Evolutionary conservation across 2,329 filamentous ascomycete genomes (phyloP).

Genomic region (Fusarium sp.): DNA sequence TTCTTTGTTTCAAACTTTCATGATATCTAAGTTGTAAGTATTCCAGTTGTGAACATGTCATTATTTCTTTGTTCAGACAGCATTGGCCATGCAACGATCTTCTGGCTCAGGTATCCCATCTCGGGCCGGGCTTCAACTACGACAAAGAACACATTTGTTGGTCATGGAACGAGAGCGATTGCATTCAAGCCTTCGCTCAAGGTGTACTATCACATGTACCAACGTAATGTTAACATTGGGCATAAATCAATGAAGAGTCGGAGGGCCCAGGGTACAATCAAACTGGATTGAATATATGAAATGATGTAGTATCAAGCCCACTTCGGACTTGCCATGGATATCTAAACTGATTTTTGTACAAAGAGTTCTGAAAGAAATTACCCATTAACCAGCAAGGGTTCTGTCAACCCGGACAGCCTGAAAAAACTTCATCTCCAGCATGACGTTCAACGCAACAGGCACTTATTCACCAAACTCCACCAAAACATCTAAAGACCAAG

Average conservation of each 20-base stretch:
- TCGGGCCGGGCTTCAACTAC: no score
- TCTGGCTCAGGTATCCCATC: no score
- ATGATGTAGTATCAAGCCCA: neutral
- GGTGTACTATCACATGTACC: neutral
- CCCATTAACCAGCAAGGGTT: neutral
- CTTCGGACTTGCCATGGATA: neutral
- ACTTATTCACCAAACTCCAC: neutral
- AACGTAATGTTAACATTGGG: neutral
- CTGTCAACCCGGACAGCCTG: neutral
- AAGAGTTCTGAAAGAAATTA: neutral
- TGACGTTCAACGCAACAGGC: neutral
- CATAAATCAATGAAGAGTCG: neutral
- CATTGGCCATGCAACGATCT: no score
- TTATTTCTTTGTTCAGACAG: neutral
- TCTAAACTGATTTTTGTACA: neutral
- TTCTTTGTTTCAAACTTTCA: neutral
- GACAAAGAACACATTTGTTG: no score
- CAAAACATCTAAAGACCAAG: neutral
- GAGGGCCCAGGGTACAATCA: neutral
- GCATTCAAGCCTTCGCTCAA: neutral
- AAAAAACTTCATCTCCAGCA: neutral
- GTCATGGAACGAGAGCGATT: neutral
- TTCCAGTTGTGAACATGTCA: neutral
- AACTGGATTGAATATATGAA: neutral
- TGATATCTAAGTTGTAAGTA: fast-evolving